Base-by-base conservation (phyloP, 2,329 filamentous ascomycete genomes). In the Stemphylium vesicarium region DNA sequence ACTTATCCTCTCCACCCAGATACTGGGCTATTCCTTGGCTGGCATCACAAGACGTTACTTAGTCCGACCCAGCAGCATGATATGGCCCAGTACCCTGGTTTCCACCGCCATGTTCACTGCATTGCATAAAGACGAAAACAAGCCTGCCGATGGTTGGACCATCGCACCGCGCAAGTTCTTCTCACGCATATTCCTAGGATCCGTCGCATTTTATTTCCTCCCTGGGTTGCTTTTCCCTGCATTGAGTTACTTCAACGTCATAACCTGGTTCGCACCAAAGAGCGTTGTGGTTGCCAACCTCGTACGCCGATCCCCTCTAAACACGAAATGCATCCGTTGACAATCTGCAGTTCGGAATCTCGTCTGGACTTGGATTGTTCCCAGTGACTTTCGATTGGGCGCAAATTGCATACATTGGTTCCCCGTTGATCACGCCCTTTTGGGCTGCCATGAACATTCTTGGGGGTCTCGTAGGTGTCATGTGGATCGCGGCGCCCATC, bases 381-480 rank as follows among this genome's bases (percentile, higher is more conserved):
- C 92, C 92, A 0, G 72, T 96, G 66, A 96, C 92, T 0, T 96
- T 96, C 68, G 92, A 96, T 77, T 96, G 92, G 92, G 90, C 90
- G 0, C 92, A 96, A 70, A 88, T 96, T 59, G 91, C 92, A 0
- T 86, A 94, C 69, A 95, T 96, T 64, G 92, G 92, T 13, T 95
- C 91, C 4, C 92, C 90, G 0, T 79, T 96, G 6, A 82, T 95
- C 13, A 92, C 91, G 0, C 91, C 91, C 0, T 95, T 94, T 74
- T 92, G 91, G 91, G 89, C 91, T 36, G 88, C 91, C 8, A 85
- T 93, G 76, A 95, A 95, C 67, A 91, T 95, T 33, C 85, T 95
- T 24, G 89, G 88, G 53, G 91, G 91, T 4, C 80, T 95, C 44
- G 85, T 92, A 2, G 77, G 92, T 42, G 89, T 95, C 47, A 94